Evolutionary conservation across 805 yeast species (phyloP).

Genomic region (Yamadazyma sp.): DNA sequence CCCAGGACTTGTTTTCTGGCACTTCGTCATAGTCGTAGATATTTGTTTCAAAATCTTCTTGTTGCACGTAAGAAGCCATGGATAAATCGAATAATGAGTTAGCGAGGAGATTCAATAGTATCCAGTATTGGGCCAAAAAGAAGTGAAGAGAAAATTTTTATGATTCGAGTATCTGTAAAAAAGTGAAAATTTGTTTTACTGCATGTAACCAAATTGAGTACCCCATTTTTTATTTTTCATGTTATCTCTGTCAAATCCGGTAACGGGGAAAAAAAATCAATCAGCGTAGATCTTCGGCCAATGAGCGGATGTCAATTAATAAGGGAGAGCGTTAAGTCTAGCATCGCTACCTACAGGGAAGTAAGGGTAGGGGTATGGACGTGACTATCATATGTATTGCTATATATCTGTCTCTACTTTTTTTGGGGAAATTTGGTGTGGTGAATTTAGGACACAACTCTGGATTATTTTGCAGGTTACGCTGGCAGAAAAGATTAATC

Average conservation of each 20-base stretch:
- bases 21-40: slow-evolving; percentile 71
- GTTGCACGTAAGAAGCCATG: slow-evolving; percentile 40
- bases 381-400: too few species aligned
- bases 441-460: too few species aligned
- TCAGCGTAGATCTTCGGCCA: slow-evolving; percentile 7
- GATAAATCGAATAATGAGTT: slow-evolving; percentile 5
- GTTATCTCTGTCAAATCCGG: slow-evolving; percentile 15
- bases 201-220: slow-evolving; percentile 3
- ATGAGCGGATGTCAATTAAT: slow-evolving; percentile 4
- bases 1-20: slow-evolving; percentile 87
- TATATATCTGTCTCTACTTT: too few species aligned
- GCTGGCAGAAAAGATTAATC: too few species aligned
- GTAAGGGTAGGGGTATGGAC: too few species aligned
- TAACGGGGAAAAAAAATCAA: slow-evolving; percentile 16
- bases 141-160: slow-evolving; percentile 1
- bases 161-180: neutral
- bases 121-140: slow-evolving; percentile 2
- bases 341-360: too few species aligned
- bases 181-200: neutral
- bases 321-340: slow-evolving; percentile 1
- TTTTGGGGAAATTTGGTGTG: too few species aligned
- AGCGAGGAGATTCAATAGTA: slow-evolving; percentile 6
- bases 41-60: slow-evolving; percentile 33
- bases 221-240: slow-evolving; percentile 1
- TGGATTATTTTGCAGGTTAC: too few species aligned